Conservation (phyloP, 257 asterid genomes). For the Solanum bulbocastanum region DNA sequence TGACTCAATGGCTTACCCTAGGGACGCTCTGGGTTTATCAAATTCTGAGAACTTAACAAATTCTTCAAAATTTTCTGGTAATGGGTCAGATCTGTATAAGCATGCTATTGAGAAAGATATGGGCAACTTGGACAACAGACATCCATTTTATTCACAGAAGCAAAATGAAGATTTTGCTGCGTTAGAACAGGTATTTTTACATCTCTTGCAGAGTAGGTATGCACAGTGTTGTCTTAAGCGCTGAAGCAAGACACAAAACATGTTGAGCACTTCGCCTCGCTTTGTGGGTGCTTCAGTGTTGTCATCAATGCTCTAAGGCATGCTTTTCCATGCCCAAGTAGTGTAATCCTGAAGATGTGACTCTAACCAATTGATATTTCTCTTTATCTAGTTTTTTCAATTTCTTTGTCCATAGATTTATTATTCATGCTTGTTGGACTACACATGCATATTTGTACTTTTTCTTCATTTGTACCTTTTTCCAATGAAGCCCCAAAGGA, state of each 20-base stretch:
- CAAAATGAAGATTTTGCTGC: conserved; percentile 89
- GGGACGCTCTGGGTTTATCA: conserved; percentile 48
- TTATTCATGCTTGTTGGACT: neutral
- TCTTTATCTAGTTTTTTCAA: neutral
- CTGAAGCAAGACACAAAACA: neutral
- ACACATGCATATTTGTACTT: neutral
- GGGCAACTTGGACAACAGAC: conserved; percentile 29
- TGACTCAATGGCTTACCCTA: conserved; percentile 43
- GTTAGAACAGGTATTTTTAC: conserved; percentile 72
- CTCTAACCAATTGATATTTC: neutral
- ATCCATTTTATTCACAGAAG: conserved; percentile 39
- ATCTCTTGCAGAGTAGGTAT: neutral
- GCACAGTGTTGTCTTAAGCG: neutral
- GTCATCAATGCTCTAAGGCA: neutral
- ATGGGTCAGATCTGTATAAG: conserved; percentile 37
- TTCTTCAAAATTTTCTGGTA: conserved; percentile 30
- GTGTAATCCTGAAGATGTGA: neutral
- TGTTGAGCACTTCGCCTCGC: neutral
- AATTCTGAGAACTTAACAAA: conserved; percentile 19
- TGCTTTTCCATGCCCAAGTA: neutral
- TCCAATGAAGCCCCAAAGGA: neutral
- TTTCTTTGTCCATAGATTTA: neutral
- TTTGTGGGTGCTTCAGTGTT: neutral
- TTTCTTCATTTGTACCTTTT: neutral
- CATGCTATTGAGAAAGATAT: conserved; percentile 21